A percentile compares a stretch with the other conserved stretches of the same genome.
phyloP scores from a whole-genome alignment of 1,284 basidiomycete species.

The Trichosporon sp. region DNA sequence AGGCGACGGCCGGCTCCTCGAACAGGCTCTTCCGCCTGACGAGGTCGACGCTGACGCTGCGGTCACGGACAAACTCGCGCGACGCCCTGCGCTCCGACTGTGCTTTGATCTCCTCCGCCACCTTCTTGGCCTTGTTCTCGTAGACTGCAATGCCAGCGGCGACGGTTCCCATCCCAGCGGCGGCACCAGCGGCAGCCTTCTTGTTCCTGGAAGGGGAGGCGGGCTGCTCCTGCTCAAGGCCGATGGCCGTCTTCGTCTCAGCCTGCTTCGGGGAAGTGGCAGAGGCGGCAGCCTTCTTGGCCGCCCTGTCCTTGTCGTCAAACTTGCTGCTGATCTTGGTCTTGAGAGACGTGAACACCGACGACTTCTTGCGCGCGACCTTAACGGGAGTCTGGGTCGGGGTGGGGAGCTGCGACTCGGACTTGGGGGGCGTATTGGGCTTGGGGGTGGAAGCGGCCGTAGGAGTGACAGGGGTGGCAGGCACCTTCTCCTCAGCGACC shows the following conservation, averaged over 20 bases:
- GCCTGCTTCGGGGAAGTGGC: neutral
- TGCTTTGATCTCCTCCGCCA: neutral
- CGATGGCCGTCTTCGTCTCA: neutral
- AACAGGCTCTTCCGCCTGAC: slow-evolving; percentile 1
- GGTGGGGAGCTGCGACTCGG: neutral
- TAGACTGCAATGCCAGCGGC: neutral
- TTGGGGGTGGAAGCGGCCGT: neutral
- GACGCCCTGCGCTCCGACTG: neutral
- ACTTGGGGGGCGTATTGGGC: neutral
- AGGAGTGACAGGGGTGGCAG: neutral
- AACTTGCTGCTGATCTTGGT: slow-evolving; percentile 4
- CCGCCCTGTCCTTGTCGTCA: slow-evolving; percentile 1
- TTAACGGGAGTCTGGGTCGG: slow-evolving; percentile 1
- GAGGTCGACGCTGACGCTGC: slow-evolving; percentile 5
- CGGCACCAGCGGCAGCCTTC: neutral
- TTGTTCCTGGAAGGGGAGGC: neutral
- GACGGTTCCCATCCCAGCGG: neutral
- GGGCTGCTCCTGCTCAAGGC: neutral
- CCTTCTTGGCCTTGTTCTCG: slow-evolving; percentile 2
- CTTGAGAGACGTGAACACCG: neutral
- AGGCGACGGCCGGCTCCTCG: neutral
- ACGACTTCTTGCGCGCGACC: slow-evolving; percentile 5
- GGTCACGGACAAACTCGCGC: neutral
- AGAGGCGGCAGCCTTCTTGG: neutral
- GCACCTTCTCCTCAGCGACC: neutral